phyloP scores from a whole-genome alignment of 1,284 basidiomycete species.

The Ustilago xerochloae region DNA sequence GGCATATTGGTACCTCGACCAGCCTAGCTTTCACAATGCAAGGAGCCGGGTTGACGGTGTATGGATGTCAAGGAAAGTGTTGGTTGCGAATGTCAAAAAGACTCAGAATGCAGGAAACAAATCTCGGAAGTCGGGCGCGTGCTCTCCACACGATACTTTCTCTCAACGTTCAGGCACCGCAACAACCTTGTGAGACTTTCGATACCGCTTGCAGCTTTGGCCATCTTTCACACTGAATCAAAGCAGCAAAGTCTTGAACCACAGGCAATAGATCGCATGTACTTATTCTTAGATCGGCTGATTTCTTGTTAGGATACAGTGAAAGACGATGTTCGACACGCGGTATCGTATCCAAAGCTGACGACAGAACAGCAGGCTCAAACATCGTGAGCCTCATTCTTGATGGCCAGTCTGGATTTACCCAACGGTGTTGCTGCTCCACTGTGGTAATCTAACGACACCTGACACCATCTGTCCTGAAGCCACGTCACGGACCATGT shows the following conservation, averaged over 20 bases:
- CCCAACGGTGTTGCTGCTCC: constrained; percentile 50
- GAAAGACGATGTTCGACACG: neutral
- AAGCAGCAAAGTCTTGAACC: no score
- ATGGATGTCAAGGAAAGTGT: neutral
- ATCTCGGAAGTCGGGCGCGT: constrained; percentile 2
- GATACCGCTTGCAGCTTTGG: no score
- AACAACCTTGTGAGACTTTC: no score
- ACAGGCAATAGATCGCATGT: no score
- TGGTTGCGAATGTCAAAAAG: constrained; percentile 8
- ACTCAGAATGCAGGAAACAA: neutral
- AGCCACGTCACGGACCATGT: constrained; percentile 89
- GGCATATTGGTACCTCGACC: constrained; percentile 16
- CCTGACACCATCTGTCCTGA: constrained; percentile 79
- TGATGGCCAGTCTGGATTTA: constrained; percentile 40
- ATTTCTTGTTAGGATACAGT: constrained; percentile 3
- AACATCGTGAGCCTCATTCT: constrained; percentile 15
- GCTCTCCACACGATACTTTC: neutral
- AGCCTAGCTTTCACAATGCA: neutral
- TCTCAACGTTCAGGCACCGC: no score
- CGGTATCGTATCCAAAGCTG: neutral
- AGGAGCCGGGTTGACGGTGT: no score
- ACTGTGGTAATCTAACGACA: constrained; percentile 55
- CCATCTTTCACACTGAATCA: no score
- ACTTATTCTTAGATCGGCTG: neutral
- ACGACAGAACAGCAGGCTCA: neutral